Evolutionary conservation across 1,284 basidiomycete species (phyloP).

Genomic region (Calocybe gambosa): DNA sequence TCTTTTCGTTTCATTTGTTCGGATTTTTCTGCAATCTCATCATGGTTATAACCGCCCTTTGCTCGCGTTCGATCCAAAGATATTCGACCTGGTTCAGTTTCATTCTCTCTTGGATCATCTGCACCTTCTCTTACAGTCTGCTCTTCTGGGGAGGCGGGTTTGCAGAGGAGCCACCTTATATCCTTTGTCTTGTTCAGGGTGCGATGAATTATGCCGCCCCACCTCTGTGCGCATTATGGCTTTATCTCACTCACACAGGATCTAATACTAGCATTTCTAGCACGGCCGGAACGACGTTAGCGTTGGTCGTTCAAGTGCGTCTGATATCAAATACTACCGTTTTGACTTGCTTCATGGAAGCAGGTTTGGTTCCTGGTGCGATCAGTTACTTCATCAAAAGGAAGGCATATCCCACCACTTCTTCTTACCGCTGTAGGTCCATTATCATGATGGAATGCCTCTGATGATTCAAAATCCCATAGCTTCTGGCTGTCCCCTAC

Average conservation of each 20-base stretch:
- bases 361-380: constrained; percentile 14
- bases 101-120: constrained; percentile 15
- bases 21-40: constrained; percentile 11
- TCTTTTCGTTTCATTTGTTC: constrained; percentile 14
- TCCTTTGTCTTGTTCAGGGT: constrained; percentile 13
- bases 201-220: constrained; percentile 12
- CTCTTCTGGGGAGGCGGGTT: constrained; percentile 14
- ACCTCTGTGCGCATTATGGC: constrained; percentile 8
- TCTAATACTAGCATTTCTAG: constrained; percentile 3
- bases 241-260: background rate
- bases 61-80: constrained; percentile 10
- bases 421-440: constrained; percentile 9
- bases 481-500: constrained; percentile 13
- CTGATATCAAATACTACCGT: background rate
- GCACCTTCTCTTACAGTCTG: constrained; percentile 14
- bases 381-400: constrained; percentile 3
- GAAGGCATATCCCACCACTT: constrained; percentile 4
- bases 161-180: constrained; percentile 6
- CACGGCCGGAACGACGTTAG: constrained; percentile 13
- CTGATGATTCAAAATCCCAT: background rate
- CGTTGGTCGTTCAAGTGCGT: constrained; percentile 10
- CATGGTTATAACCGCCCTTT: constrained; percentile 11
- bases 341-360: background rate
- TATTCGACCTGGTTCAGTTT: constrained; percentile 17
- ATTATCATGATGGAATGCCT: background rate